Evolutionary conservation across 2,329 filamentous ascomycete species (phyloP).

Genomic region (Catunica adiposa): DNA sequence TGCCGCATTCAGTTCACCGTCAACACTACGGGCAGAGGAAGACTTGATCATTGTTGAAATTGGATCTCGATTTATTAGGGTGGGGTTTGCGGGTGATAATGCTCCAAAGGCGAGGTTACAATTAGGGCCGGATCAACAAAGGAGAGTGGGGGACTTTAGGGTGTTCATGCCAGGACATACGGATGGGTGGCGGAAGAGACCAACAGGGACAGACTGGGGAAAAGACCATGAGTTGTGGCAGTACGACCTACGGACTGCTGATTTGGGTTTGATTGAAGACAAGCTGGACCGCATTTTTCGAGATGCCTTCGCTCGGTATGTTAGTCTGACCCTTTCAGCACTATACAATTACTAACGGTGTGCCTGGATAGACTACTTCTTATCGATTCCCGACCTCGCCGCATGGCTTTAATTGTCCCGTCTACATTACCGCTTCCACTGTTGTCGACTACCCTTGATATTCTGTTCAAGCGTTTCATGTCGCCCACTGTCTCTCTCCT

Average conservation of each 20-base stretch:
- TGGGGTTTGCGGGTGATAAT: slow-evolving; percentile 75
- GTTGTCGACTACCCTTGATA: slow-evolving; percentile 57
- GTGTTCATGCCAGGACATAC: slow-evolving; percentile 44
- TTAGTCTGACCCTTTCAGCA: slow-evolving; percentile 24
- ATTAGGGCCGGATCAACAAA: slow-evolving; percentile 60
- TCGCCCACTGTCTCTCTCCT: slow-evolving; percentile 66
- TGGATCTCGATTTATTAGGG: slow-evolving; percentile 59
- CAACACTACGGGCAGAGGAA: slow-evolving; percentile 56
- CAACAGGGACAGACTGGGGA: slow-evolving; percentile 40
- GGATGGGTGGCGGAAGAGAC: slow-evolving; percentile 30
- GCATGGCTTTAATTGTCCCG: slow-evolving; percentile 59
- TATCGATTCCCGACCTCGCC: slow-evolving; percentile 60
- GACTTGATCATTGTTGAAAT: slow-evolving; percentile 72
- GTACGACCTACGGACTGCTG: slow-evolving; percentile 52
- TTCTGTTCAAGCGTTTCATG: slow-evolving; percentile 67
- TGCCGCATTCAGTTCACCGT: slow-evolving; percentile 40
- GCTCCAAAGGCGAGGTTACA: slow-evolving; percentile 53
- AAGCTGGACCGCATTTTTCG: slow-evolving; percentile 70
- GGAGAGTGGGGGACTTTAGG: slow-evolving; percentile 67
- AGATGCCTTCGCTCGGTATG: slow-evolving; percentile 63
- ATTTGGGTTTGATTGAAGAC: slow-evolving; percentile 69
- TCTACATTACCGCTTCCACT: slow-evolving; percentile 62
- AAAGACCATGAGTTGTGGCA: slow-evolving; percentile 60
- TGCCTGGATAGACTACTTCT: slow-evolving; percentile 36
- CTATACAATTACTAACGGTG: slow-evolving; percentile 7